Percentiles rank a stretch among this genome's conserved stretches.
These are phyloP conservation scores for Calonectria pseudoreteaudii DNA, from an alignment of 2,329 filamentous ascomycete species.

Conservation along the genomic window DNA sequence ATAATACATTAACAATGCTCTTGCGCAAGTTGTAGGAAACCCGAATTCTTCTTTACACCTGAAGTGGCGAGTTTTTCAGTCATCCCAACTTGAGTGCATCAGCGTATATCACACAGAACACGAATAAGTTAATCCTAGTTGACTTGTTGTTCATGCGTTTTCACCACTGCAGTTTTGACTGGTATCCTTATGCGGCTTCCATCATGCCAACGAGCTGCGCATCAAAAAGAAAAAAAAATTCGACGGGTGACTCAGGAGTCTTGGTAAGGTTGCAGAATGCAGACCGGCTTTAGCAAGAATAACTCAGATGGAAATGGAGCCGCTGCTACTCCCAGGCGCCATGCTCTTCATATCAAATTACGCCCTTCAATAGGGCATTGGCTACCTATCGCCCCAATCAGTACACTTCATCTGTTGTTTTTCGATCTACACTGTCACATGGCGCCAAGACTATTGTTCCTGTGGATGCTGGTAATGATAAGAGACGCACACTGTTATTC, in stretches of 20 bases:
- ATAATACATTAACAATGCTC: background rate
- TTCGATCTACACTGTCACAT: too few relatives aligned
- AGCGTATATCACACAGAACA: background rate
- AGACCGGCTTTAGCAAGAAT: too few relatives aligned
- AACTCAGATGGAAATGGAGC: too few relatives aligned
- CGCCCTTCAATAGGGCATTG: background rate
- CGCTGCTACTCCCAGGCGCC: background rate
- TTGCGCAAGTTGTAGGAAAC: background rate
- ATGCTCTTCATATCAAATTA: background rate
- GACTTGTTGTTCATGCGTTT: background rate
- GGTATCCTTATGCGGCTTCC: too few relatives aligned
- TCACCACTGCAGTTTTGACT: too few relatives aligned
- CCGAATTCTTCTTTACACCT: background rate
- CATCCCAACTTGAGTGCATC: background rate
- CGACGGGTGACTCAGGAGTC: too few relatives aligned
- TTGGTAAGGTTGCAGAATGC: too few relatives aligned
- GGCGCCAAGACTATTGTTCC: too few relatives aligned
- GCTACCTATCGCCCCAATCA: background rate
- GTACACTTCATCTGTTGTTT: background rate
- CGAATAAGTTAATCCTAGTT: background rate
- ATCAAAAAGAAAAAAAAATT: too few relatives aligned
- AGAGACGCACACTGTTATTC: background rate
- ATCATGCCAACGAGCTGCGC: too few relatives aligned
- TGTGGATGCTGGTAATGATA: too few relatives aligned
- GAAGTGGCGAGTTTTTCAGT: background rate